Evolutionary conservation across 2,329 filamentous ascomycete species (phyloP).

Genomic region (Escovopsis sp.): DNA sequence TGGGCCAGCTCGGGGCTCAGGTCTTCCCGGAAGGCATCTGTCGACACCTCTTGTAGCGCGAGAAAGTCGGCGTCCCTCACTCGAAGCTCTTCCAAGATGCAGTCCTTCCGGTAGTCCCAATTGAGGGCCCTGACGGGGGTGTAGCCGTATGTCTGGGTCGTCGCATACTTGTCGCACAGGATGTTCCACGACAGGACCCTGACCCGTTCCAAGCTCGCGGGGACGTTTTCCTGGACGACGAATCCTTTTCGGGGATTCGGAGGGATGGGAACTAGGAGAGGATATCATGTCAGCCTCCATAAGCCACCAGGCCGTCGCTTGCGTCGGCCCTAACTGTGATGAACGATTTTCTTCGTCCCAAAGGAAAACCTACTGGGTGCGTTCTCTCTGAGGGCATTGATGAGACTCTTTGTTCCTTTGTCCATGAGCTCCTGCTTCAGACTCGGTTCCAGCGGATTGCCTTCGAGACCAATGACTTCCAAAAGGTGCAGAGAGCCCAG

Average conservation of each 20-base stretch:
- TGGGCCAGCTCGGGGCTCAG: constrained; percentile 78
- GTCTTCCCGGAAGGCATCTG: constrained; percentile 80
- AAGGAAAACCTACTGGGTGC: constrained; percentile 54
- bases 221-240: constrained; percentile 55
- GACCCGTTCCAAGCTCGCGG: constrained; percentile 50
- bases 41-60: constrained; percentile 86
- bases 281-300: constrained; percentile 10
- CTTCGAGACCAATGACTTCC: constrained; percentile 81
- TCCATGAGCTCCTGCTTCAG: constrained; percentile 75
- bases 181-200: constrained; percentile 92
- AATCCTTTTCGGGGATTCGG: constrained; percentile 66
- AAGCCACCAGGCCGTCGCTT: background rate
- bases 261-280: constrained; percentile 51
- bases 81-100: constrained; percentile 71
- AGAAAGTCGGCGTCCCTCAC: constrained; percentile 75
- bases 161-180: constrained; percentile 86
- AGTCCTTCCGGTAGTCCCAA: constrained; percentile 76
- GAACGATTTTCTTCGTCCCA: background rate
- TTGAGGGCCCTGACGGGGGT: constrained; percentile 66
- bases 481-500: constrained; percentile 79
- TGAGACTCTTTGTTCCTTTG: constrained; percentile 71
- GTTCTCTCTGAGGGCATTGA: constrained; percentile 69
- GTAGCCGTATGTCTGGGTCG: constrained; percentile 74
- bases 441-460: constrained; percentile 67
- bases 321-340: no score